These are phyloP conservation scores for Lithospermum erythrorhizon DNA, from an alignment of 257 asterid species.

Conservation along the genomic window DNA sequence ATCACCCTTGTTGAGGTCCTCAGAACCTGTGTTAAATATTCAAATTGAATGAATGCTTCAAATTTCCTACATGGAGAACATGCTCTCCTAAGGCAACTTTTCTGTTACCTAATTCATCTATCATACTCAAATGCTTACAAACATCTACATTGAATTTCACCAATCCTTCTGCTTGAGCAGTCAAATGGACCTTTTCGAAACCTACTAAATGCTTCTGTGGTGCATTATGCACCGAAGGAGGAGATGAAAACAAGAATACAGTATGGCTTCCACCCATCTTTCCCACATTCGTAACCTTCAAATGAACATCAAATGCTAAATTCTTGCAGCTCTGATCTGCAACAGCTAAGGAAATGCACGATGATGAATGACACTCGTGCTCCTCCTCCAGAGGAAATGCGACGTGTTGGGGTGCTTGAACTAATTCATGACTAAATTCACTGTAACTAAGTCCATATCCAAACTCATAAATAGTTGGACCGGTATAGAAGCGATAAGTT, in stretches of 20 bases:
- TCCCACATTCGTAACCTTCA: constrained; percentile 44
- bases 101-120: constrained; percentile 38
- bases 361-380: constrained; percentile 34
- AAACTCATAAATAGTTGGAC: constrained; percentile 52
- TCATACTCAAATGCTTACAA: constrained; percentile 44
- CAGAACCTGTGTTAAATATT: constrained; percentile 19
- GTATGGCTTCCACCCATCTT: constrained; percentile 42
- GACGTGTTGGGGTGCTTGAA: constrained; percentile 25
- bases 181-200: constrained; percentile 34
- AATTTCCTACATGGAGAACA: constrained; percentile 40
- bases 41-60: constrained; percentile 42
- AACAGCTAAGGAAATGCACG: constrained; percentile 31
- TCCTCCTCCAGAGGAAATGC: constrained; percentile 24
- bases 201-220: constrained; percentile 48
- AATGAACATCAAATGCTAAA: constrained; percentile 21
- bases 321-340: constrained; percentile 23
- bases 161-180: constrained; percentile 20
- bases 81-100: constrained; percentile 47
- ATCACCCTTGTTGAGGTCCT: background rate
- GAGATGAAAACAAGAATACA: constrained; percentile 39
- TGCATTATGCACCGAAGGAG: constrained; percentile 53
- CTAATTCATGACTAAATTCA: constrained; percentile 23
- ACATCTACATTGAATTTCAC: constrained; percentile 37
- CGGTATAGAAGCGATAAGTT: constrained; percentile 60
- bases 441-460: constrained; percentile 85